Evolutionary conservation across 1,284 basidiomycete genomes (phyloP), one percentile per base, ranked within the genome.

Genomic region (Schizophyllum amplum): DNA sequence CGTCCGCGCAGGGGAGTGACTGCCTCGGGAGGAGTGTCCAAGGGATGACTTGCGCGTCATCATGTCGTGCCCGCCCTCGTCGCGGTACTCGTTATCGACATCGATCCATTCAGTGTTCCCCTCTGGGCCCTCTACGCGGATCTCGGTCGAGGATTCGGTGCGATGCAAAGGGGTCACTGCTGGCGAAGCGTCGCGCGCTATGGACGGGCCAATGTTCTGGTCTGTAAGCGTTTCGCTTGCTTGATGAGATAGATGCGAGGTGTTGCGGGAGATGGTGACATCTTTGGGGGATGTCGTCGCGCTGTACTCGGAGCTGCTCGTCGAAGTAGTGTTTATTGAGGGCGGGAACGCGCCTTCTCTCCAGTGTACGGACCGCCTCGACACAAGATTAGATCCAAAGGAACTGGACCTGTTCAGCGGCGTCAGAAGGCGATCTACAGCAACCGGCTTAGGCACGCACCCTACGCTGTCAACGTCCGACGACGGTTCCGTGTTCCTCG

Each of bases 281-380:
- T 22, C 24, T 11, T 50, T 20, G 4, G 42, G 55, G 0, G 57
- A 42, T 5, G 53, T 49, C n/a, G 57, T 49, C 13, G 58, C 58
- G 26, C 60, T 62, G 25, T 58, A 62, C 13, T 62, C 61, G 4
- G 61, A 62, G 7, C 55, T 59, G 56, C 61, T 62, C 13, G 61
- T 61, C 27, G 61, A 59, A 1, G 59, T 54, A 1, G 59, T 60
- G 7, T 68, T 63, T n/a, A 74, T 67, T 21, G 81, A 81, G 0
- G 82, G 78, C 46, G 81, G 72, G 62, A 85, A 87, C 4, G 87
- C 86, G 52, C 83, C 86, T 72, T 89, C 87, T 24, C 86, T 75
- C 57, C 74, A 67, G 65, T 88, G 86, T 51, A 72, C 64, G 47
- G 79, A 71, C 57, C 60, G 64, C 23, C 47, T 55, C 52, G 60